Evolutionary conservation across 768 basidiomycete genomes (phyloP).

Genomic region (Psilocybe cyanescens): DNA sequence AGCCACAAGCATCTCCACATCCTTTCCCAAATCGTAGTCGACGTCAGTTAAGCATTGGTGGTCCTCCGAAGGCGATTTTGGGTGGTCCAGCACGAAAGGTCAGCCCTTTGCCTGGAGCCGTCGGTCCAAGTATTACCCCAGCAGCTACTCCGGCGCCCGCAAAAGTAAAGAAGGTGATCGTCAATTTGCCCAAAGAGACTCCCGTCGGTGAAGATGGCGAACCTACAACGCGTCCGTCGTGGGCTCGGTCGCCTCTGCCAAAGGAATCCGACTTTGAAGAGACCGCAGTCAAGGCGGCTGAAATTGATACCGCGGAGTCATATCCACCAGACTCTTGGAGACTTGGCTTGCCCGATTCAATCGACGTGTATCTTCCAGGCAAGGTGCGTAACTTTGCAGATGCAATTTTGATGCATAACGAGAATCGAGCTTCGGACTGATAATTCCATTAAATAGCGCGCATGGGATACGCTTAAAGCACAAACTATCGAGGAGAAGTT

Average conservation of each 20-base stretch:
- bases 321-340: slow-evolving; percentile 73
- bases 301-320: slow-evolving; percentile 49
- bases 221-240: slow-evolving; percentile 48
- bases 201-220: slow-evolving; percentile 42
- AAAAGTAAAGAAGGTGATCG: slow-evolving; percentile 68
- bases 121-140: slow-evolving; percentile 34
- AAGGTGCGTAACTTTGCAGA: slow-evolving; percentile 49
- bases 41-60: slow-evolving; percentile 77
- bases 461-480: slow-evolving; percentile 77
- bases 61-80: slow-evolving; percentile 85
- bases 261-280: slow-evolving; percentile 30
- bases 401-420: background rate
- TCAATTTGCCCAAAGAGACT: slow-evolving; percentile 79
- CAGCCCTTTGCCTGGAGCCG: slow-evolving; percentile 62
- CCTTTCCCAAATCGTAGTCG: slow-evolving; percentile 66
- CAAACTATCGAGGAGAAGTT: slow-evolving; percentile 81
- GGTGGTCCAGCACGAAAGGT: slow-evolving; percentile 82
- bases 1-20: slow-evolving; percentile 35
- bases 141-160: slow-evolving; percentile 33
- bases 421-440: slow-evolving; percentile 14
- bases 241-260: slow-evolving; percentile 64
- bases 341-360: slow-evolving; percentile 57
- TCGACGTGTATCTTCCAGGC: slow-evolving; percentile 85
- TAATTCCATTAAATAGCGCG: slow-evolving; percentile 44
- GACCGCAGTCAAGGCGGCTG: slow-evolving; percentile 27